Percentiles rank a stretch among this genome's conserved stretches.
These are phyloP conservation scores for Melampsora abietis-canadensis DNA, from an alignment of 1,284 basidiomycete species.

Conservation along the genomic window DNA sequence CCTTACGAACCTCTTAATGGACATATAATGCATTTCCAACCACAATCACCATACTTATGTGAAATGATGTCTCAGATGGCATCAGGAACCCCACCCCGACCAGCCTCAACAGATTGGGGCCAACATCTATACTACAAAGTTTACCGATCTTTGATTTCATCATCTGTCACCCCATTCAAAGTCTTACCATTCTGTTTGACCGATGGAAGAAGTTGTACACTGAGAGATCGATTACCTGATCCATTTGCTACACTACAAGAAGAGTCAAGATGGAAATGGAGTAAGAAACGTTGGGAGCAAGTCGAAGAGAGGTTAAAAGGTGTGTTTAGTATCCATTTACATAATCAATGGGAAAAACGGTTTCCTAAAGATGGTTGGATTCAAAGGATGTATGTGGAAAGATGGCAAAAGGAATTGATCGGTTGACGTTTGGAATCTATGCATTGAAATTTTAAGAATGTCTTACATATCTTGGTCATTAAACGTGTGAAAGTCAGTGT, in stretches of 20 bases:
- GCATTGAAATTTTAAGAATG: too few species aligned
- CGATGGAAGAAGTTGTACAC: constrained; percentile 80
- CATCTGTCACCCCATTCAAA: constrained; percentile 73
- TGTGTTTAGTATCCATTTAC: constrained; percentile 81
- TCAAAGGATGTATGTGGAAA: constrained; percentile 26
- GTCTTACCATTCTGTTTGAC: constrained; percentile 88
- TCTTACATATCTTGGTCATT: too few species aligned
- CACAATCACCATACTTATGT: constrained; percentile 85
- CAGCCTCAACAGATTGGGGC: constrained; percentile 85
- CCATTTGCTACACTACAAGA: constrained; percentile 67
- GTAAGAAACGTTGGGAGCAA: constrained; percentile 58
- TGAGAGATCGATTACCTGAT: constrained; percentile 84
- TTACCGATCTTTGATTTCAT: constrained; percentile 73
- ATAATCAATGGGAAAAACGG: constrained; percentile 84
- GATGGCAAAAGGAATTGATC: constrained; percentile 9
- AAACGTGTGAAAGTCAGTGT: too few species aligned
- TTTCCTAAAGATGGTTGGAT: constrained; percentile 78
- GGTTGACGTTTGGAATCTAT: not conserved
- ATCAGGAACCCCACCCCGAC: constrained; percentile 66
- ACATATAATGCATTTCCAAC: constrained; percentile 82
- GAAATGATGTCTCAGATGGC: constrained; percentile 88
- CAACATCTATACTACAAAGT: constrained; percentile 80
- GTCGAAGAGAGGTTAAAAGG: constrained; percentile 66
- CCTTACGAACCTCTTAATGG: constrained; percentile 81
- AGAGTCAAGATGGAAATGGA: constrained; percentile 63